Base-by-base conservation (phyloP, 108 stramenopile genomes). In the Cyclostephanos invisitatus region DNA sequence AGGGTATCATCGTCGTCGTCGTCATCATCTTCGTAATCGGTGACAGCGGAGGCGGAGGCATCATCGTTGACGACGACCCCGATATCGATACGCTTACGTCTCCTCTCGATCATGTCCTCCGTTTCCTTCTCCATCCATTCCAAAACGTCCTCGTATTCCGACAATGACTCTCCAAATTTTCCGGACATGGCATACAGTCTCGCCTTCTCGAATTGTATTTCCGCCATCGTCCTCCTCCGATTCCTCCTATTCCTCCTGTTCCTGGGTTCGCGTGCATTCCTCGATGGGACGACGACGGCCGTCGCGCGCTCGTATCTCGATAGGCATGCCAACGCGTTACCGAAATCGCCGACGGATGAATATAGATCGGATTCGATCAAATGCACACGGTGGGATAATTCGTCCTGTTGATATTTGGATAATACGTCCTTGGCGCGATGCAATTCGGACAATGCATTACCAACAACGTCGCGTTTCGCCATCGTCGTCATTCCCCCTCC, bases 71-170 rank as follows among this genome's bases (percentile, higher is more conserved):
- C 32, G 32, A 11, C 28, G 1, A 21, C 54, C 35, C 58, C 14
- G n/a, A n/a, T n/a, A n/a, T n/a, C 48, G 40, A 1, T 0, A 11
- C 64, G 63, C 14, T 44, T 0, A 10, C 74, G 62, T 32, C 51
- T 9, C 20, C 20, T 9, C 57, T 70, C 37, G 62, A 51, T 35
- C 69, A 74, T 77, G 1, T 35, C 66, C 57, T 79, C 55, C n/a
- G 70, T 73, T 28, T 69, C 68, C 27, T 28, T 12, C 51, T 80
- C 73, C 80, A 80, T 80, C 11, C 17, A 20, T 27, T 80, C 80
- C 25, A 80, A 51, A 15, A 80, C 7, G 40, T 74, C 64, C 42
- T 80, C 80, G 66, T 80, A 80, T 36, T 80, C 80, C 10, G 80
- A 73, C 5, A 80, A 27, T 0, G 72, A 67, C 12, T 64, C 63